phyloP scores from a whole-genome alignment of 495 filamentous ascomycete genomes.

The Haplographium delicatum region DNA sequence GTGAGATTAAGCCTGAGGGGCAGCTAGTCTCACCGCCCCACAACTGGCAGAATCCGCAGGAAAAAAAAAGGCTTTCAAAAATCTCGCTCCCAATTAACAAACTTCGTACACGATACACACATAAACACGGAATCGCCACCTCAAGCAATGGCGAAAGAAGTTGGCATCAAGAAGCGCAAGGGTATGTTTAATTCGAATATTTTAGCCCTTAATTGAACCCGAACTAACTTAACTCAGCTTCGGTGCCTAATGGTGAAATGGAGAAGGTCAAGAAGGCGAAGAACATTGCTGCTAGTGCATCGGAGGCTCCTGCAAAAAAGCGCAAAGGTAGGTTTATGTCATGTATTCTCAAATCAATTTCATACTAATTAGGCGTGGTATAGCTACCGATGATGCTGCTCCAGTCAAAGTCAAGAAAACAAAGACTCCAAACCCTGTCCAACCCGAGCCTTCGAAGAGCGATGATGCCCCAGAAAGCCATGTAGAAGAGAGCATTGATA shows the following conservation, averaged over 20 bases:
- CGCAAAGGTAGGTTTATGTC: slow-evolving; percentile 47
- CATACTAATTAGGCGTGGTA: too few relatives aligned
- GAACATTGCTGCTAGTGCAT: slow-evolving; percentile 13
- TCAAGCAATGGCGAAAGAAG: background rate
- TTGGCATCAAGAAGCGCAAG: slow-evolving; percentile 78
- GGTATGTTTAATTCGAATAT: slow-evolving; percentile 39
- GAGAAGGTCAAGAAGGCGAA: slow-evolving; percentile 39
- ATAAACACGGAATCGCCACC: too few relatives aligned
- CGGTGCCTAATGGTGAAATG: slow-evolving; percentile 13
- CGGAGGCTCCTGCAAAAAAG: slow-evolving; percentile 36
- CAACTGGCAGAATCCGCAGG: background rate
- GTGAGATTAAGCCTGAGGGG: too few relatives aligned
- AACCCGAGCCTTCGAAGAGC: slow-evolving; percentile 11
- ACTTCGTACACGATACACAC: too few relatives aligned
- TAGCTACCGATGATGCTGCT: slow-evolving; percentile 32
- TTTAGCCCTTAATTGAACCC: background rate
- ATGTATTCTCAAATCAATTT: too few relatives aligned
- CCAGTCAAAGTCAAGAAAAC: slow-evolving; percentile 22
- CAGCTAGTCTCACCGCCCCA: too few relatives aligned
- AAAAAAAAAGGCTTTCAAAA: background rate
- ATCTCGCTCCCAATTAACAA: background rate
- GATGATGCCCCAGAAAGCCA: slow-evolving; percentile 29
- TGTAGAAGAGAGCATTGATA: slow-evolving; percentile 25
- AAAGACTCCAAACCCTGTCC: slow-evolving; percentile 35
- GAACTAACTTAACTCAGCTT: slow-evolving; percentile 16